Evolutionary conservation across 345 rosid species (phyloP).

Genomic region (Eucalyptus sp.): DNA sequence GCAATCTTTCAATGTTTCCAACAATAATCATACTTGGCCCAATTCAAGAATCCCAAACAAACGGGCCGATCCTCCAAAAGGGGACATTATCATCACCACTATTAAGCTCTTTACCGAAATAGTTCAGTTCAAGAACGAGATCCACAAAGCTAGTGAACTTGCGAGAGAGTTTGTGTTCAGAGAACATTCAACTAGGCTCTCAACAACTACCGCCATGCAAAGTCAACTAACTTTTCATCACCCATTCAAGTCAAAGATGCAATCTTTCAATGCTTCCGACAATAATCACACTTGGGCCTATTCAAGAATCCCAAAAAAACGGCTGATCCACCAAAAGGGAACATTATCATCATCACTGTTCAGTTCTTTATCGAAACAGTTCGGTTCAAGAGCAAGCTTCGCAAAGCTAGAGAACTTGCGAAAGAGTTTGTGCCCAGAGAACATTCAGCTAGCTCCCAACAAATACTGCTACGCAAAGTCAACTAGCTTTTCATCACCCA

Average conservation of each 20-base stretch:
- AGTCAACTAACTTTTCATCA: neutral
- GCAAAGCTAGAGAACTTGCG: neutral
- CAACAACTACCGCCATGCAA: neutral
- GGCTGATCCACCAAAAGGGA: neutral
- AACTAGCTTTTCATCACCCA: neutral
- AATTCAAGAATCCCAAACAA: neutral
- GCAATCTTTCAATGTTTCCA: neutral
- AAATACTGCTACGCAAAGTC: neutral
- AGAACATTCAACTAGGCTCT: neutral
- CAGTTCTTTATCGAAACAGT: neutral
- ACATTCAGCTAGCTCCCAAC: neutral
- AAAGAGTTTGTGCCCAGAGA: neutral
- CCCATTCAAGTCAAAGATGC: neutral
- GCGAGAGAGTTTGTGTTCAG: neutral
- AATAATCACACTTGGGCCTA: neutral
- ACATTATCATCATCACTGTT: neutral
- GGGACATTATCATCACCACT: neutral
- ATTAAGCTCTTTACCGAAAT: neutral
- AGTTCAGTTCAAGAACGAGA: neutral
- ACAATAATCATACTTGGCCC: neutral
- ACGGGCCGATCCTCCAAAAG: neutral
- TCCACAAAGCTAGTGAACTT: neutral
- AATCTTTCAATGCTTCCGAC: neutral
- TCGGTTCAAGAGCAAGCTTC: neutral
- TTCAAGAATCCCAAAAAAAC: neutral